A percentile compares a stretch with the other conserved stretches of the same genome.
Conservation (phyloP, 2,329 filamentous ascomycete genomes). For the Fusarium sp. region DNA sequence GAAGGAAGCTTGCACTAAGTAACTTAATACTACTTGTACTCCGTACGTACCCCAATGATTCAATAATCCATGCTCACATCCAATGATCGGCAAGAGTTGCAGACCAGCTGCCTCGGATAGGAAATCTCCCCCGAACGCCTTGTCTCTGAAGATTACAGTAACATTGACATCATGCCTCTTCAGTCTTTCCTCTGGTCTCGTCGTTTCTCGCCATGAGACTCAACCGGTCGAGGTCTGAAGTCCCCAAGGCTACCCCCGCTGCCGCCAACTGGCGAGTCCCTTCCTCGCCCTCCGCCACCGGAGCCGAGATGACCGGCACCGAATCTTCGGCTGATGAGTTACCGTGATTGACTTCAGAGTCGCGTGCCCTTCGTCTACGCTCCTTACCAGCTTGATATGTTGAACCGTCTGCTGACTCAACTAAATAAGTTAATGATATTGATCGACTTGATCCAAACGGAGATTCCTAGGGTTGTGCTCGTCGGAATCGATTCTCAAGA, state of each 20-base stretch:
- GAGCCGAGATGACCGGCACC: slow-evolving; percentile 31
- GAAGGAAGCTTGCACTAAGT: too few relatives aligned
- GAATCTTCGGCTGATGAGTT: slow-evolving; percentile 36
- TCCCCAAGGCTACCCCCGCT: slow-evolving; percentile 44
- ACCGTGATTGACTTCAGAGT: slow-evolving; percentile 39
- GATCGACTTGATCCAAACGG: slow-evolving; percentile 29
- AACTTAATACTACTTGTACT: too few relatives aligned
- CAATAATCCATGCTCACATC: not conserved
- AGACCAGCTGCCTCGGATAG: slow-evolving; percentile 33
- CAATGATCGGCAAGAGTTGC: slow-evolving; percentile 28
- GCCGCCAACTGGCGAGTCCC: slow-evolving; percentile 40
- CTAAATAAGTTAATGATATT: slow-evolving; percentile 20
- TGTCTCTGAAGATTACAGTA: not conserved
- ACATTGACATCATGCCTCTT: not conserved
- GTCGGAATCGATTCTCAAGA: slow-evolving; percentile 37
- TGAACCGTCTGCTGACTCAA: slow-evolving; percentile 2
- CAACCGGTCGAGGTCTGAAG: slow-evolving; percentile 46
- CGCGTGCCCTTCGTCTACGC: slow-evolving; percentile 45
- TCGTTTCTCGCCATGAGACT: slow-evolving; percentile 40
- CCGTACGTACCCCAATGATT: slow-evolving; percentile 8
- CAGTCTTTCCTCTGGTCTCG: not conserved
- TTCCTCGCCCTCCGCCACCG: slow-evolving; percentile 18
- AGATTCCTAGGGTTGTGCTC: slow-evolving; percentile 40
- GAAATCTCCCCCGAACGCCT: slow-evolving; percentile 8
- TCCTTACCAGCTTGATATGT: slow-evolving; percentile 41